Conservation (phyloP, 2,329 filamentous ascomycete species). For the Ophiocordyceps camponoti-saundersi region DNA sequence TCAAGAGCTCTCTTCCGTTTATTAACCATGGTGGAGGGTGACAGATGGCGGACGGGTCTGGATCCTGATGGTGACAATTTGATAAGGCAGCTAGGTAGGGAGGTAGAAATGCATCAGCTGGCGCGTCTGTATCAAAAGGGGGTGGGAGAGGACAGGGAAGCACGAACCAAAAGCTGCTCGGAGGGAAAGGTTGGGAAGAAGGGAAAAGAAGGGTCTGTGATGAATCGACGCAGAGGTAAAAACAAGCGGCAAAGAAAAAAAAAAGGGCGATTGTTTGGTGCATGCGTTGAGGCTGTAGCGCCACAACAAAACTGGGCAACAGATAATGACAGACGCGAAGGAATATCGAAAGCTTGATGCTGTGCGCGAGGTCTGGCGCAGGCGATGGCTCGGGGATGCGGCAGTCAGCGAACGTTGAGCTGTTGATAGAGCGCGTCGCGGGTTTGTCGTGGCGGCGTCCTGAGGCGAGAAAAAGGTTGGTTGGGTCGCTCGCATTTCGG, state of each 20-base stretch:
- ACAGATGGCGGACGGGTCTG: neutral
- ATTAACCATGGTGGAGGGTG: slow-evolving; percentile 12
- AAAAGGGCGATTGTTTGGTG: no score
- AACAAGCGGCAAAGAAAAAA: no score
- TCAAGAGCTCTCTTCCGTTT: slow-evolving; percentile 43
- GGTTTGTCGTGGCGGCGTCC: slow-evolving; percentile 1
- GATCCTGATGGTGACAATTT: neutral
- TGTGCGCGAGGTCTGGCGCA: neutral
- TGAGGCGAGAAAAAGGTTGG: neutral
- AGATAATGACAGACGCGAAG: no score
- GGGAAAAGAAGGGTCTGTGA: no score
- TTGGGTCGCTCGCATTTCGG: neutral
- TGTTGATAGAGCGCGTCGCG: slow-evolving; percentile 4
- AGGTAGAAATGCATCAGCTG: neutral
- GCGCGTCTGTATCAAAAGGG: neutral
- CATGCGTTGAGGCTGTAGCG: no score
- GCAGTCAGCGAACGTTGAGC: slow-evolving; percentile 1
- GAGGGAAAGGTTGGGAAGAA: no score
- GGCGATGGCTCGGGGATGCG: slow-evolving; percentile 1
- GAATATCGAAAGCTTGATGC: no score
- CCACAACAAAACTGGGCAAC: no score
- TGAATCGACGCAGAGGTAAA: no score
- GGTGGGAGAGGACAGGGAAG: no score
- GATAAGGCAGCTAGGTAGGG: neutral
- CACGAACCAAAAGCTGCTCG: no score